A percentile compares a stretch with the other conserved stretches of the same genome.
Evolutionary conservation across 345 rosid species (phyloP).

Genomic region (Microcos paniculata): DNA sequence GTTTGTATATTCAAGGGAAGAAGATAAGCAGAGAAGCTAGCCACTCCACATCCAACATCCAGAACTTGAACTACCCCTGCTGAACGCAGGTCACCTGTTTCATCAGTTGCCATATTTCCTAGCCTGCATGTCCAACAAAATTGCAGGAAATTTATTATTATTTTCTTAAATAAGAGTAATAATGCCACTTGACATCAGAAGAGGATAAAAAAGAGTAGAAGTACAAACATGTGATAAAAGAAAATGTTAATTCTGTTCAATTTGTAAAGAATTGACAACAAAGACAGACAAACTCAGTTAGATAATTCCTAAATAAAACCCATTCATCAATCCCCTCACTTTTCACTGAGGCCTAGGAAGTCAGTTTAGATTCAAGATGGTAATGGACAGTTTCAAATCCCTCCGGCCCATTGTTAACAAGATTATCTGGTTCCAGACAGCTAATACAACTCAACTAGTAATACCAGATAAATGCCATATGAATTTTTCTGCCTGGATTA

Average conservation of each 20-base stretch:
- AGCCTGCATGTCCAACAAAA: constrained; percentile 44
- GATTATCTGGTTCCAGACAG: not conserved
- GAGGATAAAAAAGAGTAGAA: not conserved
- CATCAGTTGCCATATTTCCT: constrained; percentile 75
- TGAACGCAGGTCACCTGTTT: constrained; percentile 76
- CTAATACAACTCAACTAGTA: not conserved
- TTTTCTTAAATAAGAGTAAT: too few relatives aligned
- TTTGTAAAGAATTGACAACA: not conserved
- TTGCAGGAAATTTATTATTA: too few relatives aligned
- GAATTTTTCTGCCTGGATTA: not conserved
- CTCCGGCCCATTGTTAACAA: not conserved
- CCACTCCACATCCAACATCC: constrained; percentile 98
- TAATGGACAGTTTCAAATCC: not conserved
- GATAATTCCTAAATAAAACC: not conserved
- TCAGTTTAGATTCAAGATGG: not conserved
- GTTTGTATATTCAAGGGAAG: constrained; percentile 79
- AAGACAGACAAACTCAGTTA: not conserved
- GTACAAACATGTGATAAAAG: not conserved
- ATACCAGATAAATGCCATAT: not conserved
- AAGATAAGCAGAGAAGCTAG: constrained; percentile 94
- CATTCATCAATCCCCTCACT: not conserved
- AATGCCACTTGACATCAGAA: not conserved
- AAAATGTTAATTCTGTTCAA: not conserved
- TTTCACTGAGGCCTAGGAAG: not conserved
- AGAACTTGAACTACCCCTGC: constrained; percentile 87